phyloP scores from a whole-genome alignment of 2,329 filamentous ascomycete species.

The Phialophora macrospora region DNA sequence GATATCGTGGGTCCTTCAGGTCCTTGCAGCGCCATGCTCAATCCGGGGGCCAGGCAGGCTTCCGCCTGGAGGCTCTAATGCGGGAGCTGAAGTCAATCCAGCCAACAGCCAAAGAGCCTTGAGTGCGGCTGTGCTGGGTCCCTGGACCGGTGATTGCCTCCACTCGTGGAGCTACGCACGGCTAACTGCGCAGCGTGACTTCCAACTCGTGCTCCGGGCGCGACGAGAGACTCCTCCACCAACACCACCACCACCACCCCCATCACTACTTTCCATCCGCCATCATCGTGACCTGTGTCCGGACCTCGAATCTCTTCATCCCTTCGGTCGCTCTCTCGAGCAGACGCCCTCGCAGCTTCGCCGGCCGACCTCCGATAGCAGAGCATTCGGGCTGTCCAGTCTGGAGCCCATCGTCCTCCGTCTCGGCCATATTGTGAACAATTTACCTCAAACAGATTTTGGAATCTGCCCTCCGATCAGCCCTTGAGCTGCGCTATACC shows the following conservation, averaged over 20 bases:
- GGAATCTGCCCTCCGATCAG: constrained; percentile 29
- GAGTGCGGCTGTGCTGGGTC: constrained; percentile 6
- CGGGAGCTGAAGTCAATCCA: constrained; percentile 12
- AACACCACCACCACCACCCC: constrained; percentile 14
- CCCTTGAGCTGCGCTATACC: constrained; percentile 18
- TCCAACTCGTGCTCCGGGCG: constrained; percentile 1
- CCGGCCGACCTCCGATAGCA: constrained; percentile 15
- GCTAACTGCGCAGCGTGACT: constrained; percentile 2
- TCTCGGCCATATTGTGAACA: not conserved
- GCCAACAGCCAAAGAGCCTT: constrained; percentile 2
- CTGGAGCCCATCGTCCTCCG: not conserved
- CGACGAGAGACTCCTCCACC: constrained; percentile 16
- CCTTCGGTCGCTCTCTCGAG: constrained; percentile 4
- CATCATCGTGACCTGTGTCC: not conserved
- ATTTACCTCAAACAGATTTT: constrained; percentile 4
- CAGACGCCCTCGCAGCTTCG: constrained; percentile 1
- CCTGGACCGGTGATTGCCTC: not conserved
- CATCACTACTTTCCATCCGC: not conserved
- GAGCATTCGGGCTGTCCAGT: constrained; percentile 13
- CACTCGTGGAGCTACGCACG: not conserved
- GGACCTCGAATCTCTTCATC: not conserved
- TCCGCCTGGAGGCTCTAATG: constrained; percentile 19
- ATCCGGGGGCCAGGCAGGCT: not conserved
- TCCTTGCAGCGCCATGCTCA: constrained; percentile 7
- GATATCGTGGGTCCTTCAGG: constrained; percentile 18